Percentiles rank a stretch among this genome's conserved stretches.
phyloP scores from a whole-genome alignment of 1,139 yeast genomes.

The Debaryomyces nepalensis region DNA sequence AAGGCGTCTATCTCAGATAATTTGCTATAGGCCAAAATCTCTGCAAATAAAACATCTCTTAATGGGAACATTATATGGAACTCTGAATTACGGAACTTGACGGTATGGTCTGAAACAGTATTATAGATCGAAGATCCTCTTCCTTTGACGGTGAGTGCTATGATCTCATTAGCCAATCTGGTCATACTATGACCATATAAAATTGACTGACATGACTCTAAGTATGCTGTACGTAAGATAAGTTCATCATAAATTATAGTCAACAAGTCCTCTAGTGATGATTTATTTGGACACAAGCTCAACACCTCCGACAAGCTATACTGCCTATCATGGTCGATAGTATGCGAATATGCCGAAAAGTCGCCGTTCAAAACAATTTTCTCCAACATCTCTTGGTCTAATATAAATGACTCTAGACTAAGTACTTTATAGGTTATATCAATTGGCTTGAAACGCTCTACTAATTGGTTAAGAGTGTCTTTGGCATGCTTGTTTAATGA shows the following conservation, averaged over 20 bases:
- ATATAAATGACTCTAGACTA: conserved; percentile 41
- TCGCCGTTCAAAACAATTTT: conserved; percentile 33
- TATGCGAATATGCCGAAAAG: conserved; percentile 29
- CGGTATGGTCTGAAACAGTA: conserved; percentile 51
- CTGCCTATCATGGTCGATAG: conserved; percentile 13
- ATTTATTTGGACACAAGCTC: conserved; percentile 48
- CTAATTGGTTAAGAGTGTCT: conserved; percentile 26
- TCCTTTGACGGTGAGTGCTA: conserved; percentile 87
- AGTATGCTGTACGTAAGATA: conserved; percentile 51
- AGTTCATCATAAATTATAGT: conserved; percentile 54
- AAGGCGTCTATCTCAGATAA: conserved; percentile 36
- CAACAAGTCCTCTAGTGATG: conserved; percentile 66
- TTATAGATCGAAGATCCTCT: conserved; percentile 73
- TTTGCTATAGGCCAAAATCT: conserved; percentile 58
- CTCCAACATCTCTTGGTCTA: conserved; percentile 29
- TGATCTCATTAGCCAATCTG: conserved; percentile 74
- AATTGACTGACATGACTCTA: conserved; percentile 55
- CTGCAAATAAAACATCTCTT: conserved; percentile 72
- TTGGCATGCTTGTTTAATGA: conserved; percentile 22
- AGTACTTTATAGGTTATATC: conserved; percentile 40
- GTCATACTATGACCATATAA: conserved; percentile 85
- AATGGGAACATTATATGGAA: conserved; percentile 67
- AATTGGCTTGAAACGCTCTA: conserved; percentile 27
- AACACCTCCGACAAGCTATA: conserved; percentile 33
- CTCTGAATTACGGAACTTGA: conserved; percentile 30